Percentiles rank a stretch among this genome's conserved stretches.
phyloP scores from a whole-genome alignment of 2,329 filamentous ascomycete genomes.

The Diplodia sapinea region DNA sequence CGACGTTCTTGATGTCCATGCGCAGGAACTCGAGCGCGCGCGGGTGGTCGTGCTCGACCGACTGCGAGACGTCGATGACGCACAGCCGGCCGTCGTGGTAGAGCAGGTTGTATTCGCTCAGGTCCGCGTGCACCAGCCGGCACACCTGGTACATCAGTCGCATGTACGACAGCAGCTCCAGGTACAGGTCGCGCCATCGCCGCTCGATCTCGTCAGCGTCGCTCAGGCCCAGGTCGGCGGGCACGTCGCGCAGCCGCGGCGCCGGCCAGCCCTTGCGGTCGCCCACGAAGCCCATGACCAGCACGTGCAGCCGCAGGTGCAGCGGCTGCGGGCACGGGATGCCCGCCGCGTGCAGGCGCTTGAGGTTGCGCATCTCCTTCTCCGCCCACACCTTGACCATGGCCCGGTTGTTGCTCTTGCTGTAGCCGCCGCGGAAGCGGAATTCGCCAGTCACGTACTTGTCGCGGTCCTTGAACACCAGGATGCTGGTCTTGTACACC shows the following conservation, averaged over 20 bases:
- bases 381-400: conserved; percentile 99
- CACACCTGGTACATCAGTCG: conserved; percentile 91
- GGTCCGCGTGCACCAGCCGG: conserved; percentile 88
- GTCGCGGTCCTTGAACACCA: conserved; percentile 97
- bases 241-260: conserved; percentile 86
- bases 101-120: conserved; percentile 97
- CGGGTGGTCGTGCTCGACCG: conserved; percentile 95
- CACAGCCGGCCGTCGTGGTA: conserved; percentile 83
- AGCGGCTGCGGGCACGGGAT: conserved; percentile 92
- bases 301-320: conserved; percentile 87
- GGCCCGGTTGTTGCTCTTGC: conserved; percentile 91
- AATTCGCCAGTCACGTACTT: conserved; percentile 95
- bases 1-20: conserved; percentile 98
- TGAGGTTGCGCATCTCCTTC: conserved; percentile 95
- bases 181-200: conserved; percentile 79
- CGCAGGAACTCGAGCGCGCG: conserved; percentile 89
- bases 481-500: conserved; percentile 97
- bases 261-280: conserved; percentile 86
- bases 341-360: conserved; percentile 79
- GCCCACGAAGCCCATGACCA: conserved; percentile 93
- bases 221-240: conserved; percentile 67
- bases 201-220: conserved; percentile 59
- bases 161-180: conserved; percentile 87
- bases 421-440: conserved; percentile 86
- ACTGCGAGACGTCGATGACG: conserved; percentile 97